Conservation (phyloP, 805 yeast genomes). For the Zygosaccharomyces lentus region DNA sequence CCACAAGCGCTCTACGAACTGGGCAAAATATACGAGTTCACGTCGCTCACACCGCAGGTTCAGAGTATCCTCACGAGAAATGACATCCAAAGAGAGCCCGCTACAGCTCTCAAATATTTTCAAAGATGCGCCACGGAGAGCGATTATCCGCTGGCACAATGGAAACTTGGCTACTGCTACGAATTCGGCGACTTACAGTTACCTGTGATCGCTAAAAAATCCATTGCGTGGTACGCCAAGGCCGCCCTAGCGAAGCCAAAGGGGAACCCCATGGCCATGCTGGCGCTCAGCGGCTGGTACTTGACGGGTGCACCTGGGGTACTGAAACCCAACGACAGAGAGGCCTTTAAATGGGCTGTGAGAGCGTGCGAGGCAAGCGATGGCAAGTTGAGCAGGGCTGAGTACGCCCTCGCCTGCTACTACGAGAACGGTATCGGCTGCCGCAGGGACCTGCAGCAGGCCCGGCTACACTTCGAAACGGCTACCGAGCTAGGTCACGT, state of each 20-base stretch:
- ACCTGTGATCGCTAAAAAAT: constrained; percentile 49
- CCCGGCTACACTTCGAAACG: constrained; percentile 47
- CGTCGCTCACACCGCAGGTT: constrained; percentile 29
- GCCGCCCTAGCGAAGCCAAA: constrained; percentile 47
- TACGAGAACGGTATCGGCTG: constrained; percentile 64
- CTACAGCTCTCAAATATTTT: constrained; percentile 48
- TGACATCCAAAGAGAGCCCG: constrained; percentile 29
- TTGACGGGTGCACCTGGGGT: constrained; percentile 61
- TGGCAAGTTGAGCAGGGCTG: constrained; percentile 56
- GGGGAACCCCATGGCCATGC: constrained; percentile 63
- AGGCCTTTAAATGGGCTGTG: constrained; percentile 64
- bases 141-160: constrained; percentile 64
- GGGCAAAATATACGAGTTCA: constrained; percentile 51
- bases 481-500: constrained; percentile 63
- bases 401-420: constrained; percentile 65
- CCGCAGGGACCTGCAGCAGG: constrained; percentile 39
- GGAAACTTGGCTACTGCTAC: constrained; percentile 64
- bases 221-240: constrained; percentile 69
- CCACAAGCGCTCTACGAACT: constrained; percentile 58
- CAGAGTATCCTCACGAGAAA: constrained; percentile 17
- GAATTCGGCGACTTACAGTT: constrained; percentile 62
- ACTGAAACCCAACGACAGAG: constrained; percentile 51
- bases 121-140: constrained; percentile 53
- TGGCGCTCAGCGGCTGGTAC: constrained; percentile 75
- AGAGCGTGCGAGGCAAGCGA: constrained; percentile 49